A percentile compares a stretch with the other conserved stretches of the same genome.
Evolutionary conservation across 2,329 filamentous ascomycete genomes (phyloP).

Genomic region (Ramichloridium luteum): DNA sequence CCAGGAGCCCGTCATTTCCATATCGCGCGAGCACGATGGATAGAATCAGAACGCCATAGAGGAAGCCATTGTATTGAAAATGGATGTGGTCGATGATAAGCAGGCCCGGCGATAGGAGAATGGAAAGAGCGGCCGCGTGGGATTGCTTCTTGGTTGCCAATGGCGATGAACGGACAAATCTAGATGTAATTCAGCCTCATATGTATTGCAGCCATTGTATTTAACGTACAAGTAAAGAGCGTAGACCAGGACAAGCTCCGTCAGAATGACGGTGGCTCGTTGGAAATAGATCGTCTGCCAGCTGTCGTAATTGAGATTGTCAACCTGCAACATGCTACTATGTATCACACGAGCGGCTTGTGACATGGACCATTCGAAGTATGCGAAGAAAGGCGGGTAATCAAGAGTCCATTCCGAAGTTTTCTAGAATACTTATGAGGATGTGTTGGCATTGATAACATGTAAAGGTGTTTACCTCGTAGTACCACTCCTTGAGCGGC

Average conservation of each 20-base stretch:
- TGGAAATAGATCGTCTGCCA: conserved; percentile 95
- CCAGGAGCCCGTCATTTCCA: conserved; percentile 59
- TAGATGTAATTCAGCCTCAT: no score
- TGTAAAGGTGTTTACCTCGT: conserved; percentile 47
- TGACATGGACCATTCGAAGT: conserved; percentile 87
- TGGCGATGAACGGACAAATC: conserved; percentile 63
- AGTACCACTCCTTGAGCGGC: conserved; percentile 84
- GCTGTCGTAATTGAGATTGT: conserved; percentile 74
- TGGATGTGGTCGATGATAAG: conserved; percentile 97
- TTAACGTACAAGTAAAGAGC: conserved; percentile 60
- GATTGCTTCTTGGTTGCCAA: conserved; percentile 57
- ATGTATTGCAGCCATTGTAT: no score
- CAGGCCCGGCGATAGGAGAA: conserved; percentile 81
- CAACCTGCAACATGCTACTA: conserved; percentile 66
- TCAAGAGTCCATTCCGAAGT: conserved; percentile 99
- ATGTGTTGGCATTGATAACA: not conserved
- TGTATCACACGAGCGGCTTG: conserved; percentile 67
- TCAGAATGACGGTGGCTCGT: conserved; percentile 70
- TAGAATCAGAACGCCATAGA: conserved; percentile 81
- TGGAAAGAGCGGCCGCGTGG: conserved; percentile 76
- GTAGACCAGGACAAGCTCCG: conserved; percentile 72
- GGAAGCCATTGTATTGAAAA: conserved; percentile 96
- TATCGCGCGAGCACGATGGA: conserved; percentile 69
- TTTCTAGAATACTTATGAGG: conserved; percentile 40
- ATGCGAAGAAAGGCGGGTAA: conserved; percentile 96